Evolutionary conservation across 768 basidiomycete species (phyloP).

Genomic region (Kwoniella newhampshirensis): DNA sequence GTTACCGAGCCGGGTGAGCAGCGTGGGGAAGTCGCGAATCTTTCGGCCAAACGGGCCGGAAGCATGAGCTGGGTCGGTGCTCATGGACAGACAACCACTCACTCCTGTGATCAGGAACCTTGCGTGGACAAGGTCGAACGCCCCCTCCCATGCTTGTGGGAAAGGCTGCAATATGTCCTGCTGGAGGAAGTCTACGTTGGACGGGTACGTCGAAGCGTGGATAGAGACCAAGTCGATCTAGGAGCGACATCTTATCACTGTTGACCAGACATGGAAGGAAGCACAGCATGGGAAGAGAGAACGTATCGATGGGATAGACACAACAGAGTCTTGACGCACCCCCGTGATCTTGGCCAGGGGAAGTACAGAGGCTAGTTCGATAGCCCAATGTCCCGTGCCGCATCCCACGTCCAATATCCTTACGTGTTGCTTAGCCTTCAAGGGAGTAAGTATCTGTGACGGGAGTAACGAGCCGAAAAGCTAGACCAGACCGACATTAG

Average conservation of each 20-base stretch:
- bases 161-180: constrained; percentile 12
- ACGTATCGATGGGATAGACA: not conserved
- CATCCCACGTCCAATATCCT: constrained; percentile 20
- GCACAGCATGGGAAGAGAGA: not conserved
- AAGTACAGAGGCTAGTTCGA: constrained; percentile 13
- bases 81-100: not conserved
- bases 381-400: constrained; percentile 20
- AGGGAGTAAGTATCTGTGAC: constrained; percentile 5
- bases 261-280: not conserved
- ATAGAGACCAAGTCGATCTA: constrained; percentile 23
- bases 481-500: too few species aligned
- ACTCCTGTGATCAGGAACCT: constrained; percentile 14
- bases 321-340: constrained; percentile 11
- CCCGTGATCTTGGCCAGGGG: constrained; percentile 11
- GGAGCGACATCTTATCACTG: not conserved
- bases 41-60: not conserved
- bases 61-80: not conserved
- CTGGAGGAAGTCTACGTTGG: constrained; percentile 11
- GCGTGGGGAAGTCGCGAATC: constrained; percentile 12
- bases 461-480: not conserved
- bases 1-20: constrained; percentile 1
- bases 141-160: constrained; percentile 1
- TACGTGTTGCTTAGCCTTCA: constrained; percentile 1
- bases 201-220: constrained; percentile 8
- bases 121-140: constrained; percentile 17